Evolutionary conservation across 2,329 filamentous ascomycete species (phyloP), one percentile per base, ranked within the genome.

Genomic region (Cladophialophora yegresii): DNA sequence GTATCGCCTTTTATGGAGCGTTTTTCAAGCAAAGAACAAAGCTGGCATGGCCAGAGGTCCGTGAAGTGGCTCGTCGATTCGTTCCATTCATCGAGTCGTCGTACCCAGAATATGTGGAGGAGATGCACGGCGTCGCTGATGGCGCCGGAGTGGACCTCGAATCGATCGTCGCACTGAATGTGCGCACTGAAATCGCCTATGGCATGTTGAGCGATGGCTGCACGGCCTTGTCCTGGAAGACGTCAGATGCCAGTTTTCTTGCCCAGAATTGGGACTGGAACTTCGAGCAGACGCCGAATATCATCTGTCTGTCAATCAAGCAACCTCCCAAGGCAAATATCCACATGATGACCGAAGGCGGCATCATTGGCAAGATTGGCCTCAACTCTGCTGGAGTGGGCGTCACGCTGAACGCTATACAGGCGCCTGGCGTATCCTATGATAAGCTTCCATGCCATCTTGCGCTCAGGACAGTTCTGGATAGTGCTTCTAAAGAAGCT

Each of bases 191-290:
- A 71, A 85, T 87, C 56, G 81, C 83, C 0, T 84, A 84, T 66
- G 85, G 84, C 0, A 72, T 82, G 63, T 84, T 84, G 66, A 81
- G 76, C 50, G 85, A 87, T 71, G 85, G 84, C 9, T 87, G 85
- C 69, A 86, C 85, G 3, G 78, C 82, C 20, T 70, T 87, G 9
- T 78, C 79, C 8, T 86, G 83, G 83, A 77, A 78, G 56, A 82
- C 78, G 2, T 67, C 63, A 3, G 70, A 73, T 1, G 64, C 68
- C 6, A 71, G 75, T 22, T 81, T 80, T 61, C 71, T 85, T 9
- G 81, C 78, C 7, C 84, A 86, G 74, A 86, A 86, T 58, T 86
- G 84, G 84, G 83, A 86, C 67, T 84, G 83, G 83, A 77, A 80
- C 73, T 71, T 72, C 0, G 75, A 73, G 43, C 82, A 84, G 69